Evolutionary conservation across 2,329 filamentous ascomycete species (phyloP), one percentile per base, ranked within the genome.

Genomic region (Penicillium sp.): DNA sequence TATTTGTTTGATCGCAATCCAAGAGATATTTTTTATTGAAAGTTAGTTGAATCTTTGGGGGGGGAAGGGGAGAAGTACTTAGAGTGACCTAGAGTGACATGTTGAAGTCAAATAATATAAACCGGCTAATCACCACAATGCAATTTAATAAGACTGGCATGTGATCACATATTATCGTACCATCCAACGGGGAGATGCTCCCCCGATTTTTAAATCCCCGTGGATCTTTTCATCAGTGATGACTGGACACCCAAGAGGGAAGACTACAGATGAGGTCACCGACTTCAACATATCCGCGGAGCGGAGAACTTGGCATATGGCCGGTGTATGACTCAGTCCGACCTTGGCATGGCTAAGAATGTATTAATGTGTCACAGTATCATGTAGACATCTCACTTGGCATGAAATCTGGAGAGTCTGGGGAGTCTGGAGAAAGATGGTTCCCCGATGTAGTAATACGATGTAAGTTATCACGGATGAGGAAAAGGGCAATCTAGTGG

Each of bases 1-100:
- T 59, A 65, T 59, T 55, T 64, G 50, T 62, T 62, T 57, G 57
- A 59, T 59, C 60, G 35, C 58, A 49, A 61, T 56, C 13, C 33
- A 15, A 52, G 15, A 10, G 43, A 52, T 12, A 56, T 23, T 64
- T 60, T 54, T 40, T 57, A 47, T 42, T 25, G 31, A n/a, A 25
- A 23, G 13, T 35, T 23, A 15, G 6, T 31, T 47, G 45, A 10
- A n/a, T 29, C 17, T 29, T 48, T 10, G 23, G 23, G 23, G 23
- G 4, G 3, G 12, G n/a, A 4, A 4, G 4, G 3, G 12, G n/a
- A 4, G 10, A 2, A 7, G 6, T 47, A 47, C 43, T 15, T 15
- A 15, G 15, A 35, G 31, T 33, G 31, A 33, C 31, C 13, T 9
- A 5, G 2, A 46, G 10, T 23, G 29, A 47, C 45, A 21, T 33